These are phyloP conservation scores for Penicillium sclerotiorum DNA, from an alignment of 2,329 filamentous ascomycete species.

Conservation along the genomic window DNA sequence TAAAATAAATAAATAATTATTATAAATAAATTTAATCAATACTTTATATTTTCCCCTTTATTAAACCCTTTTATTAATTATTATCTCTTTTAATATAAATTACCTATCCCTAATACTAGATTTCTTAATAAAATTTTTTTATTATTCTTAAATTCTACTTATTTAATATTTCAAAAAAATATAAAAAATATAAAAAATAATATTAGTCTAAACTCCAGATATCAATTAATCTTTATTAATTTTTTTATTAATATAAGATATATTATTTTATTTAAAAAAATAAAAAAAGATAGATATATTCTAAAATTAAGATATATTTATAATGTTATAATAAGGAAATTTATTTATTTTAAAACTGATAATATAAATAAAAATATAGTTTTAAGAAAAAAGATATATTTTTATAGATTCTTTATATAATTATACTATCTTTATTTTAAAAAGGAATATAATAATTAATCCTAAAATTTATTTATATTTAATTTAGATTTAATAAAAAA, in stretches of 20 bases:
- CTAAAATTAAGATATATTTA: background rate
- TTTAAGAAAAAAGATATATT: background rate
- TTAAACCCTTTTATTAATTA: background rate
- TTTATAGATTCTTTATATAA: background rate
- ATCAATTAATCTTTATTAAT: too few species aligned
- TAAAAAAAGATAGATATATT: background rate
- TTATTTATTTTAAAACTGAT: background rate
- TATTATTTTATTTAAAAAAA: background rate
- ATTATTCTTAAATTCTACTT: too few species aligned
- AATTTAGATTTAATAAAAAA: background rate
- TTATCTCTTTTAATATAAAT: background rate
- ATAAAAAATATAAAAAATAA: background rate
- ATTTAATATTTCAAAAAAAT: too few species aligned
- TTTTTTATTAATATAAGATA: background rate
- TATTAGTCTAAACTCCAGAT: too few species aligned
- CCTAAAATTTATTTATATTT: too few species aligned
- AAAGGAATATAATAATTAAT: background rate
- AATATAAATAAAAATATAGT: background rate
- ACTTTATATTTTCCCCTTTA: too few species aligned
- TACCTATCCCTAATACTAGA: too few species aligned
- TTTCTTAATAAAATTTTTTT: background rate
- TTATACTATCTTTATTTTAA: background rate
- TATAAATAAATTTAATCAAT: background rate
- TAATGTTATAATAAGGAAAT: background rate
- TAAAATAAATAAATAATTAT: background rate